phyloP scores from a whole-genome alignment of 768 basidiomycete genomes.

The Cystofilobasidium capitatum region DNA sequence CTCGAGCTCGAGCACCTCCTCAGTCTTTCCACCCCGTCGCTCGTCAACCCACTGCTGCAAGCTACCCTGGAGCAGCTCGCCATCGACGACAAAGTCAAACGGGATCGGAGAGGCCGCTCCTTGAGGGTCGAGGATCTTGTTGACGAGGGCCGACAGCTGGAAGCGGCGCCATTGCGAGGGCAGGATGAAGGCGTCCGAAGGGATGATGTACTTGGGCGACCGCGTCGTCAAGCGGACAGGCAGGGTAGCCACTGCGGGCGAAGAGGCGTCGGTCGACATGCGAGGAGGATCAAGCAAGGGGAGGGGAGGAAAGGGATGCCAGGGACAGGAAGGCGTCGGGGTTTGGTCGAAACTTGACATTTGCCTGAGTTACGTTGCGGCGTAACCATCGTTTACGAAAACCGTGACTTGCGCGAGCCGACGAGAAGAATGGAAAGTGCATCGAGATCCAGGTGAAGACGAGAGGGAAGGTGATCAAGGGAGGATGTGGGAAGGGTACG shows the following conservation, averaged over 20 bases:
- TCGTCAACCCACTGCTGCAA: constrained; percentile 66
- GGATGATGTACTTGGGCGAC: constrained; percentile 61
- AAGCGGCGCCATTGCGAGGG: constrained; percentile 85
- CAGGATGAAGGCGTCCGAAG: constrained; percentile 82
- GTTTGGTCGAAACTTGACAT: no score
- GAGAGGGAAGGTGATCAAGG: no score
- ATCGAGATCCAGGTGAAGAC: no score
- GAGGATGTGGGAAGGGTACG: no score
- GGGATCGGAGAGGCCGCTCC: constrained; percentile 51
- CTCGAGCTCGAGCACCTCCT: constrained; percentile 84
- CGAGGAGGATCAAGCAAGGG: background rate
- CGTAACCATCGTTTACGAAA: no score
- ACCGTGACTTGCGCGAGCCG: no score
- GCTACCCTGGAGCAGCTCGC: constrained; percentile 63
- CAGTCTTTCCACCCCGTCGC: constrained; percentile 51
- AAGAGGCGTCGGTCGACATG: constrained; percentile 3
- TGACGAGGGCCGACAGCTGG: constrained; percentile 91
- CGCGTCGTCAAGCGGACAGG: constrained; percentile 56
- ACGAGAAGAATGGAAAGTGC: no score
- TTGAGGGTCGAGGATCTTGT: constrained; percentile 69
- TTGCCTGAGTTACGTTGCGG: no score
- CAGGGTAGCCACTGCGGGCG: constrained; percentile 28
- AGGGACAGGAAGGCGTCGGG: no score
- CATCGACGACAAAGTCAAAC: constrained; percentile 82
- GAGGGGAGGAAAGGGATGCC: no score